phyloP scores from a whole-genome alignment of 768 basidiomycete species.

The Xerocomus spinulosus region DNA sequence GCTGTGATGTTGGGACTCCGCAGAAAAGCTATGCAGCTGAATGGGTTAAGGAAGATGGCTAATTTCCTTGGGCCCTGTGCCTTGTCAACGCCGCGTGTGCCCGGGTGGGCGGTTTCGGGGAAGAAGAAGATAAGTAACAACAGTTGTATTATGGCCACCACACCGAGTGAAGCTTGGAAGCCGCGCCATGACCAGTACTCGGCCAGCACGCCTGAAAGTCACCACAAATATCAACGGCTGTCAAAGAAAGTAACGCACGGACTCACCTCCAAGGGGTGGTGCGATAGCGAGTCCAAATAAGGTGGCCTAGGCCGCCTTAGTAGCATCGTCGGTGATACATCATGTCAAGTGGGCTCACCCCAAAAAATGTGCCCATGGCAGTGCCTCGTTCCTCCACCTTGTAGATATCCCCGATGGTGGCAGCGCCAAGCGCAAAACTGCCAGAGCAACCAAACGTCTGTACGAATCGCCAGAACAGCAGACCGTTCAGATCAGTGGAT shows the following conservation, averaged over 20 bases:
- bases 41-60: constrained; percentile 55
- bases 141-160: constrained; percentile 38
- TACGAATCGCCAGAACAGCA: constrained; percentile 60
- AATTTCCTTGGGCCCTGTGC: constrained; percentile 15
- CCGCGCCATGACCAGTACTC: constrained; percentile 65
- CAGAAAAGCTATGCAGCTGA: constrained; percentile 46
- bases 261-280: constrained; percentile 51
- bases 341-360: constrained; percentile 30
- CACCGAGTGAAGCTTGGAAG: constrained; percentile 47
- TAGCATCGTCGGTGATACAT: not conserved
- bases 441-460: constrained; percentile 64
- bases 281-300: constrained; percentile 60
- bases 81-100: constrained; percentile 51
- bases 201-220: constrained; percentile 39
- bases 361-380: constrained; percentile 57
- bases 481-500: constrained; percentile 35
- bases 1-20: constrained; percentile 56
- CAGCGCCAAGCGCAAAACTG: constrained; percentile 52
- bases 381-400: constrained; percentile 55
- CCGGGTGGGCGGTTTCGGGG: constrained; percentile 69
- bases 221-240: not conserved
- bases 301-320: constrained; percentile 30
- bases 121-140: constrained; percentile 41
- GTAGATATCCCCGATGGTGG: constrained; percentile 65
- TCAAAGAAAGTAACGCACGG: not conserved